A percentile compares a stretch with the other conserved stretches of the same genome.
These are phyloP conservation scores for Tripidium arundinaceum DNA, from an alignment of 202 grass and related monocot species.

Conservation along the genomic window DNA sequence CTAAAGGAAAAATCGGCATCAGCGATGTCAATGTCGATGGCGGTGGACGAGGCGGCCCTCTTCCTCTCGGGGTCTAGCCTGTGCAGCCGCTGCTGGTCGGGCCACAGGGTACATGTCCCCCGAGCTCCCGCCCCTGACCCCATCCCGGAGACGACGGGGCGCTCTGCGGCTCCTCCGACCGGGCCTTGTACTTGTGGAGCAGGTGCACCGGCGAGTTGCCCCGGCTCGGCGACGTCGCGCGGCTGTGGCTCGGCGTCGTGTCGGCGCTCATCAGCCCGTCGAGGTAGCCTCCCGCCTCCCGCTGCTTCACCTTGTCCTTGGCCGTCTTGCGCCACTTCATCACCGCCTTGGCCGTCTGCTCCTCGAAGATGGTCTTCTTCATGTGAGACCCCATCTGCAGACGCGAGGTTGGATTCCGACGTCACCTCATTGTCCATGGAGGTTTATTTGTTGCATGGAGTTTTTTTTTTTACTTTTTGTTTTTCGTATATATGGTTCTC, in stretches of 20 bases:
- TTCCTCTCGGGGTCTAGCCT: slow-evolving; percentile 9
- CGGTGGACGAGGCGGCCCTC: not conserved
- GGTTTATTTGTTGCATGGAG: too few species aligned
- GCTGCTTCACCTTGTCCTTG: slow-evolving; percentile 48
- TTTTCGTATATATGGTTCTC: too few species aligned
- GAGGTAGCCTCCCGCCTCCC: slow-evolving; percentile 14
- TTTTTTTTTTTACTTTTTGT: too few species aligned
- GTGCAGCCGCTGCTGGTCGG: not conserved
- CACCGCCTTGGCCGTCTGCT: slow-evolving; percentile 56
- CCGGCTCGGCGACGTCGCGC: slow-evolving; percentile 17
- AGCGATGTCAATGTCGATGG: not conserved
- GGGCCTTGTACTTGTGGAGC: slow-evolving; percentile 36
- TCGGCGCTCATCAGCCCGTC: slow-evolving; percentile 22
- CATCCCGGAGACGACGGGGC: slow-evolving; percentile 23
- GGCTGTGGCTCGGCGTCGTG: slow-evolving; percentile 25
- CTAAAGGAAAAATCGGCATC: slow-evolving; percentile 53
- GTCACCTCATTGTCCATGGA: too few species aligned
- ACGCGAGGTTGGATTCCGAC: too few species aligned
- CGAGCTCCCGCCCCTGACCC: not conserved
- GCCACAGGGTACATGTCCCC: slow-evolving; percentile 29
- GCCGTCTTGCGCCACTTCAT: slow-evolving; percentile 52
- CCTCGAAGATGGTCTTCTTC: slow-evolving; percentile 67
- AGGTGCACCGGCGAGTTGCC: slow-evolving; percentile 42
- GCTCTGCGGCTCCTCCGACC: slow-evolving; percentile 29
- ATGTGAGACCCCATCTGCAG: slow-evolving; percentile 74